These are phyloP conservation scores for Lepiota venenata DNA, from an alignment of 768 basidiomycete species.

Conservation along the genomic window DNA sequence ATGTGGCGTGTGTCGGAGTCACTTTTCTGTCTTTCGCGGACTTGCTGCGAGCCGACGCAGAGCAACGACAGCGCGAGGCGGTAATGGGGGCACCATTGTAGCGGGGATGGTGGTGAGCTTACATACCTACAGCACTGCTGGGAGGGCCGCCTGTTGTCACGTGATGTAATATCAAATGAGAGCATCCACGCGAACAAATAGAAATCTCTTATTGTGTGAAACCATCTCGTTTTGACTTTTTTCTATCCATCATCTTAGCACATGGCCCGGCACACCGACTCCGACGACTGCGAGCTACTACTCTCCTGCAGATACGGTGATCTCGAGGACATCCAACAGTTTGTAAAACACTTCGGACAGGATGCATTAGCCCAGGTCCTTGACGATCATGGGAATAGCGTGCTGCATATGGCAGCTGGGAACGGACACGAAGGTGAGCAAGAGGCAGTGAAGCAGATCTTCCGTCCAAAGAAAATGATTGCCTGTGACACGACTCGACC, in stretches of 20 bases:
- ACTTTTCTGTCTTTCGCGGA: too few relatives aligned
- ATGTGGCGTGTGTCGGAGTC: too few relatives aligned
- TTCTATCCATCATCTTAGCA: slow-evolving; percentile 9
- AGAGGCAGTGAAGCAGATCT: neutral
- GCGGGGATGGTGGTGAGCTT: too few relatives aligned
- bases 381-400: slow-evolving; percentile 77
- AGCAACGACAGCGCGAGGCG: too few relatives aligned
- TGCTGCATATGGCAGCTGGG: slow-evolving; percentile 83
- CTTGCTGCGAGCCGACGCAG: too few relatives aligned
- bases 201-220: neutral
- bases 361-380: slow-evolving; percentile 43
- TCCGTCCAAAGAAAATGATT: neutral
- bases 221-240: neutral
- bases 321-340: slow-evolving; percentile 69
- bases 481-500: slow-evolving; percentile 17
- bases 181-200: neutral
- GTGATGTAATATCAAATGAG: too few relatives aligned
- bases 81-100: too few relatives aligned
- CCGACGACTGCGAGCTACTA: slow-evolving; percentile 70
- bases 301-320: slow-evolving; percentile 89
- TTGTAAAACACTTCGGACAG: slow-evolving; percentile 55
- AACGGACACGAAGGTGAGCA: slow-evolving; percentile 84
- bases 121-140: too few relatives aligned
- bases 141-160: too few relatives aligned
- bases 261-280: slow-evolving; percentile 32